Evolutionary conservation across 1,284 basidiomycete genomes (phyloP), one percentile per base, ranked within the genome.

Genomic region (Takashimella tepidaria): DNA sequence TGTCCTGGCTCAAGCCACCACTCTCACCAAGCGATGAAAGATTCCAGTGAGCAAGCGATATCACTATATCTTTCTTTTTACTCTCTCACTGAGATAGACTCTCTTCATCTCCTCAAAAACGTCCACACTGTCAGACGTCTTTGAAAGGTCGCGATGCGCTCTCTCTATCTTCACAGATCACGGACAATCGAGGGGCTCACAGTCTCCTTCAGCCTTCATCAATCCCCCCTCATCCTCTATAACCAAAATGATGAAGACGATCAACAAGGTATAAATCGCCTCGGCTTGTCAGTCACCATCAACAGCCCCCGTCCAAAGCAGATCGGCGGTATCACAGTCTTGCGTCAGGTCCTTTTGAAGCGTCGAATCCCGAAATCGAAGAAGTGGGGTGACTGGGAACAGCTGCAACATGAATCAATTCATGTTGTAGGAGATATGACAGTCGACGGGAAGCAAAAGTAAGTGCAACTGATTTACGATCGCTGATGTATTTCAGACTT

Each of bases 331-430:
- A 43, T 55, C 50, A 52, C 44, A 1, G 16, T 55, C n/a, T 26
- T 41, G 12, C 20, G 54, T 13, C 41, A 48, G 25, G 54, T 55
- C 20, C 27, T 55, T 22, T 41, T 55, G 11, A 37, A 37, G 42
- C 11, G 54, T 12, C 44, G 37, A 16, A 41, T 51, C 21, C 54
- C 50, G 11, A 49, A 47, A 22, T 22, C 48, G 13, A 49, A 50
- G 21, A 45, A 45, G 20, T 55, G 54, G 54, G 49, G 53, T 24
- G 22, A 25, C 20, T 55, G 54, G 54, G 54, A 51, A 25, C 44
- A 46, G 37, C 16, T 55, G 16, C 54, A 55, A 23, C 10, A 16
- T 16, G 20, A 40, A 5, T 27, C 51, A 19, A 40, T 52, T 8
- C 21, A 46, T 10, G 50, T 55, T 10, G 25, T 54, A 6, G 46